Evolutionary conservation across 1,284 basidiomycete genomes (phyloP).

Genomic region (Binderoboletus segoi): DNA sequence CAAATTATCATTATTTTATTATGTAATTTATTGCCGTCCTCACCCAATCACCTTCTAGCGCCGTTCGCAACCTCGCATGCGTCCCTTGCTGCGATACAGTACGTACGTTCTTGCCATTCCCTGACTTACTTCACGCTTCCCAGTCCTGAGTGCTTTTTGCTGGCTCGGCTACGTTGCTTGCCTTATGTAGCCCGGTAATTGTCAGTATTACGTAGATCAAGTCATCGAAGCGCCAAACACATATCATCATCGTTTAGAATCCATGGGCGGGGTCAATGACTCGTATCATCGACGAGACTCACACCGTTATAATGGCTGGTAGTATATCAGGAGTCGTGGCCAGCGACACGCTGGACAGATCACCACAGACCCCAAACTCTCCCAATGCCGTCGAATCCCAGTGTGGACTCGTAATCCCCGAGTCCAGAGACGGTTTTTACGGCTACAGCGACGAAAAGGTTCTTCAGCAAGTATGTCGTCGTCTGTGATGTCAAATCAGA

Average conservation of each 20-base stretch:
- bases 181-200: not conserved
- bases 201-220: not conserved
- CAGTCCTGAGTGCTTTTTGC: not conserved
- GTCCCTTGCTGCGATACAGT: too few relatives aligned
- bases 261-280: constrained; percentile 2
- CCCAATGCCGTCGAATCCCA: constrained; percentile 16
- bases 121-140: not conserved
- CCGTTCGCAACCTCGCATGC: too few relatives aligned
- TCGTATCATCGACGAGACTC: not conserved
- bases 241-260: constrained; percentile 7
- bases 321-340: not conserved
- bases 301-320: constrained; percentile 19
- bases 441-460: constrained; percentile 76
- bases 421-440: constrained; percentile 70
- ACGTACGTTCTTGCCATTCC: not conserved
- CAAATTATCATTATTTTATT: constrained; percentile 18
- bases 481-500: not conserved
- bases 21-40: constrained; percentile 5
- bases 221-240: constrained; percentile 15
- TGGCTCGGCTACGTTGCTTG: not conserved
- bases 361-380: constrained; percentile 3
- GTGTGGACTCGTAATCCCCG: constrained; percentile 51
- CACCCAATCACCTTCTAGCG: too few relatives aligned
- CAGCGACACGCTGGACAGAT: not conserved
- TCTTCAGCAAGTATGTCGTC: constrained; percentile 62